Conservation (phyloP, 192 early-diverging fungal genomes). For the Mortierella hygrophila region DNA sequence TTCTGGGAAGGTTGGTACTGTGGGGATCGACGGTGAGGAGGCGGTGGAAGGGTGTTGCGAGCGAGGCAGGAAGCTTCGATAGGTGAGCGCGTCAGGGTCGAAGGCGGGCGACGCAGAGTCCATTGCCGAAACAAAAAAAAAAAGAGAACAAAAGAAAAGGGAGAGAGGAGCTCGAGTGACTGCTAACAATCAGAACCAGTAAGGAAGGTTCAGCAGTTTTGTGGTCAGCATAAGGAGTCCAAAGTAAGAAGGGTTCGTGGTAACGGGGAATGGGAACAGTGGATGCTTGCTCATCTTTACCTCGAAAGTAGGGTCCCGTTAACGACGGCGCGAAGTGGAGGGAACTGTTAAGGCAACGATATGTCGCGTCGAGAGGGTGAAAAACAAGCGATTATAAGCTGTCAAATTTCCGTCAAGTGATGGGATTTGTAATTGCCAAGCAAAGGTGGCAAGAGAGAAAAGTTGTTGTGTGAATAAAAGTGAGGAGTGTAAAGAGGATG, state of each 20-base stretch:
- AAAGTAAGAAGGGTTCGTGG: neutral
- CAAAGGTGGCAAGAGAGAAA: neutral
- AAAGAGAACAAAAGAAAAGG: neutral
- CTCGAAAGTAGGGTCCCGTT: neutral
- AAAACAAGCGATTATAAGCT: neutral
- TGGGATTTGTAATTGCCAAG: neutral
- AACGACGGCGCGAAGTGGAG: neutral
- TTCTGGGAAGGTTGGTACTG: conserved; percentile 40
- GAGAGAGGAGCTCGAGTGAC: neutral
- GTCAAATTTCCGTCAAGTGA: neutral
- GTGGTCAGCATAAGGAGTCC: neutral
- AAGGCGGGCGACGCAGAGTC: conserved; percentile 35
- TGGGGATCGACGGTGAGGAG: conserved; percentile 15
- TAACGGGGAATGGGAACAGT: neutral
- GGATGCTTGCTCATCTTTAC: conserved; percentile 4
- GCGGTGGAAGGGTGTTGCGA: conserved; percentile 10
- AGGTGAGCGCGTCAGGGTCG: conserved; percentile 49
- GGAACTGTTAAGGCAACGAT: neutral
- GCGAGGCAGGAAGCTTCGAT: conserved; percentile 33
- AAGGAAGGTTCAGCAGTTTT: conserved; percentile 7
- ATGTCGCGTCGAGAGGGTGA: neutral
- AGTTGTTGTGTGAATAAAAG: neutral
- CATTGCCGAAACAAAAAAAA: conserved; percentile 12
- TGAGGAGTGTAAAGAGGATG: neutral
- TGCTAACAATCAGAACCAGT: conserved; percentile 7